phyloP scores from a whole-genome alignment of 345 rosid genomes.

The Eutrema yunnanense region DNA sequence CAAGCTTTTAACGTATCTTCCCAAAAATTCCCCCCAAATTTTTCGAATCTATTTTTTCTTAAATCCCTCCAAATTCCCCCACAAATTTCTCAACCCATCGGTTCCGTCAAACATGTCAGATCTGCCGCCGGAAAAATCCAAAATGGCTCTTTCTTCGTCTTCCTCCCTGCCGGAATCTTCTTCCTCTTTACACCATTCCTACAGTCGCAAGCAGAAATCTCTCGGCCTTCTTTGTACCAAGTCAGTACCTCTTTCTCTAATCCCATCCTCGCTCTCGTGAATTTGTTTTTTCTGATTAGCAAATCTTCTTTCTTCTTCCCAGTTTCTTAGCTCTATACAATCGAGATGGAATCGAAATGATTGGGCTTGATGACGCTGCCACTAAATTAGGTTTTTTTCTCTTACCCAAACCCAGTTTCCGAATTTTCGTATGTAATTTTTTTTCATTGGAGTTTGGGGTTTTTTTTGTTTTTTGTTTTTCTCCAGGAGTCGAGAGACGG shows the following conservation, averaged over 20 bases:
- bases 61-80: slow-evolving; percentile 3
- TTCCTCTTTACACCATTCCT: slow-evolving; percentile 46
- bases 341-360: slow-evolving; percentile 51
- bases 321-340: slow-evolving; percentile 79
- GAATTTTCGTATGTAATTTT: too few relatives aligned
- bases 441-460: background rate
- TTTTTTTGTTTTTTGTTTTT: background rate
- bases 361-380: slow-evolving; percentile 90
- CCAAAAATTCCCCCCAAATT: background rate
- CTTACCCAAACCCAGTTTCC: too few relatives aligned
- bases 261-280: background rate
- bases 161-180: slow-evolving; percentile 40
- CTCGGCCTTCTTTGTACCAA: slow-evolving; percentile 88
- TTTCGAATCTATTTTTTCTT: background rate
- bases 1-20: slow-evolving; percentile 16
- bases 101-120: slow-evolving; percentile 21
- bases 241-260: slow-evolving; percentile 20
- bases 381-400: slow-evolving; percentile 46
- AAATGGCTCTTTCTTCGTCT: slow-evolving; percentile 20
- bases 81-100: background rate
- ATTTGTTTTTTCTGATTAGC: background rate
- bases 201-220: slow-evolving; percentile 85
- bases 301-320: background rate
- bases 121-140: slow-evolving; percentile 14
- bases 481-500: slow-evolving; percentile 77